Evolutionary conservation across 2,329 filamentous ascomycete genomes (phyloP), one percentile per base, ranked within the genome.

Genomic region (Alternaria arbusti): DNA sequence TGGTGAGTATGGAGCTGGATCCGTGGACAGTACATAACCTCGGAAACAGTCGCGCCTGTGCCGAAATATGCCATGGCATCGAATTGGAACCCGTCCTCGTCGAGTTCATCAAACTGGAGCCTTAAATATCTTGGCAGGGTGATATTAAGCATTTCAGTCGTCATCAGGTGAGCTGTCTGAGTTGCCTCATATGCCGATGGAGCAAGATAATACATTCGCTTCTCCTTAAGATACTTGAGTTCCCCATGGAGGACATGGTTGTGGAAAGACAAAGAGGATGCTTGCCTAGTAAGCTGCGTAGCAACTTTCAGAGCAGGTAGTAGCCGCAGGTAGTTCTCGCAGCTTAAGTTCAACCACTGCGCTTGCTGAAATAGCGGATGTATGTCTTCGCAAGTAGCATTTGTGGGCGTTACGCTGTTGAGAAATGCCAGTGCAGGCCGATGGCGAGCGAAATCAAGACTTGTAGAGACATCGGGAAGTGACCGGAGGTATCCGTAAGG

Each of bases 1-100:
- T 54, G 57, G 5, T 62, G 49, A 23, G n/a, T 30, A 36, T 65
- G 59, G 13, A 65, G 22, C n/a, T 58, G 20, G 20, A 65, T 56
- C 11, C 15, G 46, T n/a, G 25, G 46, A 28, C 15, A 23, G 46
- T 28, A 49, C 10, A 17, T 9, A 40, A 17, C 9, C 36, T 17
- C 36, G 36, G 36, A 40, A 40, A 17, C 36, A 40, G 9, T 40
- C 36, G n/a, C 36, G 15, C 15, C 9, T 26, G 11, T 10, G 23
- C 46, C 26, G n/a, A 26, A 49, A 11, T 17, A 49, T 17, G 23
- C 17, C 23, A 28, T 28, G 46, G 46, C n/a, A 30, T 50, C 25
- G 17, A 20, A 20, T 50, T 50, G 25, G 11, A 12, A 10, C 12
- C 17, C 46, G 6, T 30, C 28, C 10, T 50, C 25, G 28, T 56